Base-by-base conservation (phyloP, 2,329 filamentous ascomycete species). In the Chaetomium sp. region DNA sequence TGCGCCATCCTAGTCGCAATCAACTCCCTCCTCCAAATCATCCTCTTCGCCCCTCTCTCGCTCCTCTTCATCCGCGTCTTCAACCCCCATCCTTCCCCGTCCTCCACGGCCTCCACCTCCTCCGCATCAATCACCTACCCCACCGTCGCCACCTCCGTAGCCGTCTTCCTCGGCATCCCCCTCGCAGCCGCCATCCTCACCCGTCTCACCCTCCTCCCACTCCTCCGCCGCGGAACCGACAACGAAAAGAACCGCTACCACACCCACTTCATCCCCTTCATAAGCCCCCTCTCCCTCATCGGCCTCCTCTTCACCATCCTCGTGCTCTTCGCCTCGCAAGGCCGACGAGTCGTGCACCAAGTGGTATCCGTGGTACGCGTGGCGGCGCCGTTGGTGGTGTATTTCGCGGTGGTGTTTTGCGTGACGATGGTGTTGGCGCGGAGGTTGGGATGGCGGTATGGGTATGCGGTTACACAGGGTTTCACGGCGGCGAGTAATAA, bases 251-350 rank as follows among this genome's bases (percentile, higher is more conserved):
- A 72, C 1, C 86, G 80, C 76, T 95, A 91, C 67, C 77, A 89
- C 40, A 67, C 74, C 2, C 75, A 79, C 3, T 94, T 95, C 68
- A 68, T 95, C n/a, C 80, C 78, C 37, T 84, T 80, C 67, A 75
- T 83, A 2, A 80, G 83, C 0, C 91, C 90, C 0, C 86, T 82
- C 77, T 92, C 88, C 0, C 77, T 96, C 2, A 81, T 95, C 61
- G 91, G 90, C 0, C 78, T 96, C 5, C 74, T 96, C 0, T 95
- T 91, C 74, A 95, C 90, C 1, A 94, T 96, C 62, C 70, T 94
- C 6, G 84, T 95, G 1, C 78, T 96, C 2, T 95, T 96, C 67
- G 90, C 88, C 0, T 88, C 86, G 1, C 90, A 95, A 67, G 89
- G 90, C 2, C 72, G 73, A 27, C 83, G 85, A 49, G 88, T 94